Percentiles rank a stretch among this genome's conserved stretches.
Conservation (phyloP, 108 stramenopile genomes). For the Chaetoceros muelleri region DNA sequence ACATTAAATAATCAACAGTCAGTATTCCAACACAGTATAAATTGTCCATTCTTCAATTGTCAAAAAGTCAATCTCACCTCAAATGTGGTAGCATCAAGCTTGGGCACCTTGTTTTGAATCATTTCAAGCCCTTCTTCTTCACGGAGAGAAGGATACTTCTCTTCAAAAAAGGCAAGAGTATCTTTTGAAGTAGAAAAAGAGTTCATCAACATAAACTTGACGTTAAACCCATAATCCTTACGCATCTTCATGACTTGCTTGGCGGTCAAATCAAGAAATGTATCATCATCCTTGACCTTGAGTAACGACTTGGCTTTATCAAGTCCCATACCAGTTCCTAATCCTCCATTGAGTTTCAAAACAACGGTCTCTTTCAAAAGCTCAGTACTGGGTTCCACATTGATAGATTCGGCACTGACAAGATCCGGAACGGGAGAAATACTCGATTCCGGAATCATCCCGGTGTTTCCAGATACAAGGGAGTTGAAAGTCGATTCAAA, state of each 20-base stretch:
- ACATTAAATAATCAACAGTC: background rate
- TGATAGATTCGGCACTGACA: conserved; percentile 60
- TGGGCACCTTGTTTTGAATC: conserved; percentile 98
- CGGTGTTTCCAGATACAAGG: conserved; percentile 90
- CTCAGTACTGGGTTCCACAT: conserved; percentile 41
- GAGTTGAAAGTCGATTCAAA: conserved; percentile 84
- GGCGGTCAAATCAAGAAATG: conserved; percentile 98
- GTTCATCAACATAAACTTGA: conserved; percentile 99
- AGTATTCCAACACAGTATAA: background rate
- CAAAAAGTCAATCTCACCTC: conserved; percentile 63
- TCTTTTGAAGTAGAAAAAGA: conserved; percentile 95
- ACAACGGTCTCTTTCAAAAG: conserved; percentile 91
- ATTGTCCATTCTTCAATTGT: too few relatives aligned
- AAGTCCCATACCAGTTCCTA: conserved; percentile 99
- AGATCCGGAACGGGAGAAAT: conserved; percentile 90
- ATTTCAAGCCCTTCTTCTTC: conserved; percentile 96
- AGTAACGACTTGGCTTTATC: conserved; percentile 98
- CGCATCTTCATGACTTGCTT: conserved; percentile 96
- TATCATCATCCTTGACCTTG: conserved; percentile 94
- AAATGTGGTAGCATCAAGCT: conserved; percentile 83
- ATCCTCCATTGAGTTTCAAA: conserved; percentile 98
- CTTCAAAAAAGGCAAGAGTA: conserved; percentile 84
- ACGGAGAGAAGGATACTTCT: conserved; percentile 76
- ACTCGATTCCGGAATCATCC: conserved; percentile 89
- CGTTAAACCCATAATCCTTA: conserved; percentile 78